Conservation (phyloP, 1,284 basidiomycete genomes). For the Fomitopsis schrenkii region DNA sequence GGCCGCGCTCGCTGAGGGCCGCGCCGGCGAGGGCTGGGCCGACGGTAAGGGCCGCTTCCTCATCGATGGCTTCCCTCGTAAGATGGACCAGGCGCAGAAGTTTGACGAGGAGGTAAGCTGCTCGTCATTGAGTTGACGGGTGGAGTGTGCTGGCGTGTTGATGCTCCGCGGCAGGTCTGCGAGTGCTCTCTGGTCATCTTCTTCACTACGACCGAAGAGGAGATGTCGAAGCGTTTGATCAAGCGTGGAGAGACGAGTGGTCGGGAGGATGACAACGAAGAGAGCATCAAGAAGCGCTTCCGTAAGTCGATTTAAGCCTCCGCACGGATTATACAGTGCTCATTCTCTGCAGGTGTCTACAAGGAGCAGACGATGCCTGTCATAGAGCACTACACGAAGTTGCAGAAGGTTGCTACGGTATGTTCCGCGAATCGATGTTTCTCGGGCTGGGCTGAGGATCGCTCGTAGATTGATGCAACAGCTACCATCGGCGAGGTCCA, state of each 20-base stretch:
- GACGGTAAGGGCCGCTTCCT: conserved; percentile 84
- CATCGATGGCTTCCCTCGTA: conserved; percentile 96
- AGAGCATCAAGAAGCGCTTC: conserved; percentile 97
- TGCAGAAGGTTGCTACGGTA: conserved; percentile 80
- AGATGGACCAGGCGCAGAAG: conserved; percentile 96
- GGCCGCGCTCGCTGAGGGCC: conserved; percentile 48
- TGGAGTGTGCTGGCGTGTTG: conserved; percentile 1
- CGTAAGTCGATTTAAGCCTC: conserved; percentile 43
- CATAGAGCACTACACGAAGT: conserved; percentile 77
- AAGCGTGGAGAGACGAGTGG: conserved; percentile 94
- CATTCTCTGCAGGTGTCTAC: conserved; percentile 68
- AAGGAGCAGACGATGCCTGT: conserved; percentile 95
- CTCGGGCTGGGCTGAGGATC: conserved; percentile 3
- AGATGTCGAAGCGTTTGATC: conserved; percentile 84
- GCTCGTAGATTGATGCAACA: conserved; percentile 71
- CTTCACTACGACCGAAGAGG: conserved; percentile 86
- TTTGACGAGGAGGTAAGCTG: conserved; percentile 82
- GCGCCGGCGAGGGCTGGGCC: conserved; percentile 57
- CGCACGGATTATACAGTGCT: background rate
- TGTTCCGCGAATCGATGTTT: conserved; percentile 19
- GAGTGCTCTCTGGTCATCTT: conserved; percentile 79
- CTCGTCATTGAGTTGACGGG: background rate
- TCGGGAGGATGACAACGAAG: conserved; percentile 92
- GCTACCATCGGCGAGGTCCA: conserved; percentile 75
- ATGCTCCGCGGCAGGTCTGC: conserved; percentile 59